Percentiles rank a stretch among this genome's conserved stretches.
phyloP scores from a whole-genome alignment of 345 rosid genomes.

The Acer yangbiense region DNA sequence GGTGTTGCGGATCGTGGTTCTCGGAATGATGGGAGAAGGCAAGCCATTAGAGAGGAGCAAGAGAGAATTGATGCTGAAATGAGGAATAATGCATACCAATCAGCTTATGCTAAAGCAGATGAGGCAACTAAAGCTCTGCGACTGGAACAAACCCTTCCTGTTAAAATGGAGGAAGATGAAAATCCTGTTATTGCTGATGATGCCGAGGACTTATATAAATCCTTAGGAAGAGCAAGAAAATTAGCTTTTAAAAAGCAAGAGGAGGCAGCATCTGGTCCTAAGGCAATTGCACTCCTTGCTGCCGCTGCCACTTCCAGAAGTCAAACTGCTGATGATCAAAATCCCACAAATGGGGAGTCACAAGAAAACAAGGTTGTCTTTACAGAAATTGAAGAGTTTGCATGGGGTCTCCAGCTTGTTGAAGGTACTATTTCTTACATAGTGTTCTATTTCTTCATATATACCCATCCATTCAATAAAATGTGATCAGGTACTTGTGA shows the following conservation, averaged over 20 bases:
- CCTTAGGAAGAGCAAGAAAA: conserved; percentile 82
- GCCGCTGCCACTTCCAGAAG: conserved; percentile 33
- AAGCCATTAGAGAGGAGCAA: conserved; percentile 75
- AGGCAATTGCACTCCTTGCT: conserved; percentile 74
- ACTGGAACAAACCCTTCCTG: conserved; percentile 55
- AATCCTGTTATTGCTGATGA: conserved; percentile 65
- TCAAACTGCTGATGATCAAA: conserved; percentile 52
- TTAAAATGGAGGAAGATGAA: conserved; percentile 60
- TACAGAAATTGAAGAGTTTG: conserved; percentile 95
- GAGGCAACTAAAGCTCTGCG: conserved; percentile 83
- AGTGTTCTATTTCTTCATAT: not conserved
- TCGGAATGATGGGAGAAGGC: conserved; percentile 80
- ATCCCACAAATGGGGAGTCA: conserved; percentile 46
- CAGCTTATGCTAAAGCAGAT: conserved; percentile 83
- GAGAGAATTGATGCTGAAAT: conserved; percentile 76
- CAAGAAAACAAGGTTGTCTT: conserved; percentile 85
- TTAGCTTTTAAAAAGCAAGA: conserved; percentile 76
- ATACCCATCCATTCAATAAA: not conserved
- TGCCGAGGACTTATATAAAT: conserved; percentile 73
- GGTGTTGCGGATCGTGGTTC: conserved; percentile 93
- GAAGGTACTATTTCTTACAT: conserved; percentile 53
- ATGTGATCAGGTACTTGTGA: not conserved
- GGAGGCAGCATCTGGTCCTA: conserved; percentile 62
- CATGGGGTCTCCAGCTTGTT: conserved; percentile 80
- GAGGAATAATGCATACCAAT: conserved; percentile 71